These are phyloP conservation scores for Emericellopsis atlantica DNA, from an alignment of 2,329 filamentous ascomycete species.

Conservation along the genomic window DNA sequence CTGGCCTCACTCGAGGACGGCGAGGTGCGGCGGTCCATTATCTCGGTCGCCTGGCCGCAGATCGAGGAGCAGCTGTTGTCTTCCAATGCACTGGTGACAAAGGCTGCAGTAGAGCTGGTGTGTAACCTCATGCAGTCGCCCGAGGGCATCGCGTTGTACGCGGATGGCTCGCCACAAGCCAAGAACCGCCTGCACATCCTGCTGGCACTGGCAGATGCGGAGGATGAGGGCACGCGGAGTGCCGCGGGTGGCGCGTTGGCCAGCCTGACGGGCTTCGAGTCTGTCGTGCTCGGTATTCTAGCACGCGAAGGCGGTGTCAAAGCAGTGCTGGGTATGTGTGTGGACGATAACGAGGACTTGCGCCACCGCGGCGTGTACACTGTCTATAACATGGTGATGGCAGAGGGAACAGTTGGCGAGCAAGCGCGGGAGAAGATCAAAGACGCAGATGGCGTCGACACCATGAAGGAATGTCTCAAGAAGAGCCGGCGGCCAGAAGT, in stretches of 20 bases:
- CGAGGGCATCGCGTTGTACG: constrained; percentile 55
- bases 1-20: constrained; percentile 69
- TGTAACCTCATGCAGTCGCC: constrained; percentile 76
- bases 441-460: constrained; percentile 50
- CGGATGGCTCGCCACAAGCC: constrained; percentile 53
- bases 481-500: constrained; percentile 58
- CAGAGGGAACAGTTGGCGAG: constrained; percentile 52
- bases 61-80: constrained; percentile 78
- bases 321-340: constrained; percentile 69
- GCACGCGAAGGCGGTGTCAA: constrained; percentile 59
- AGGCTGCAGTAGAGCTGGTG: constrained; percentile 76
- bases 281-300: constrained; percentile 58
- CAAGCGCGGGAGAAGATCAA: constrained; percentile 48
- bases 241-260: constrained; percentile 85
- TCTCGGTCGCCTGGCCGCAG: constrained; percentile 59
- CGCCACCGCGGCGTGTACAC: constrained; percentile 64
- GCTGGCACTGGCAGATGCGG: constrained; percentile 75
- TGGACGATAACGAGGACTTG: constrained; percentile 57
- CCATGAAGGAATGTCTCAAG: constrained; percentile 57
- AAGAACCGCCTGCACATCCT: constrained; percentile 69
- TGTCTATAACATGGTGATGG: constrained; percentile 58
- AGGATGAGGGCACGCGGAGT: constrained; percentile 65
- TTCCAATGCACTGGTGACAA: constrained; percentile 61
- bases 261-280: constrained; percentile 67
- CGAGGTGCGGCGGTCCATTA: constrained; percentile 52